Percentiles rank a stretch among this genome's conserved stretches.
phyloP scores from a whole-genome alignment of 2,329 filamentous ascomycete genomes.

The Exophiala xenobiotica region DNA sequence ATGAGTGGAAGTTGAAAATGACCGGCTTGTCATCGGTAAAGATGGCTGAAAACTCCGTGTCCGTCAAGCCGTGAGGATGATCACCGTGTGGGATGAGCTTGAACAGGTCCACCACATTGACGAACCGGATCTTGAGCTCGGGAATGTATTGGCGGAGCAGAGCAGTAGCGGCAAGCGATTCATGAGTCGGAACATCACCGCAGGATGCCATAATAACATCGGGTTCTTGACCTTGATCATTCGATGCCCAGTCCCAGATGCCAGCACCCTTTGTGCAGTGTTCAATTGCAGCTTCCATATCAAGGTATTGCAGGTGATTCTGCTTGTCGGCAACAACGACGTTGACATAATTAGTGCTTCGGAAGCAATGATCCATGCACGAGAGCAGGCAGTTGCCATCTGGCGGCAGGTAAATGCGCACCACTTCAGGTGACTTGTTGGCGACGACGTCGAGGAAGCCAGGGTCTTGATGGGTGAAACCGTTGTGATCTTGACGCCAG shows the following conservation, averaged over 20 bases:
- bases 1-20: constrained; percentile 83
- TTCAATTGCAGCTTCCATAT: constrained; percentile 68
- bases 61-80: constrained; percentile 70
- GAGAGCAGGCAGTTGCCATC: constrained; percentile 77
- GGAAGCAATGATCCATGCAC: constrained; percentile 73
- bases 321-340: constrained; percentile 79
- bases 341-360: constrained; percentile 75
- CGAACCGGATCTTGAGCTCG: constrained; percentile 71
- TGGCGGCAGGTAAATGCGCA: constrained; percentile 76
- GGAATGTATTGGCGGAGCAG: constrained; percentile 70
- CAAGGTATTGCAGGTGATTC: constrained; percentile 72
- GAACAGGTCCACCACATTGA: constrained; percentile 80
- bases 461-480: constrained; percentile 78
- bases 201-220: constrained; percentile 75
- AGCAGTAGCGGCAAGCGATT: constrained; percentile 72
- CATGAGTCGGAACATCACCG: constrained; percentile 72
- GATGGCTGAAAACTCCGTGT: constrained; percentile 64
- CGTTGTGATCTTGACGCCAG: constrained; percentile 81
- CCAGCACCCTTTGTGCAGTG: constrained; percentile 78
- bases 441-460: constrained; percentile 77
- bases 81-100: constrained; percentile 69
- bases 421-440: constrained; percentile 77
- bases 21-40: constrained; percentile 72
- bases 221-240: constrained; percentile 66
- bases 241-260: constrained; percentile 75